A percentile compares a stretch with the other conserved stretches of the same genome.
Evolutionary conservation across 2,329 filamentous ascomycete genomes (phyloP).

Genomic region (Alternaria sp.): DNA sequence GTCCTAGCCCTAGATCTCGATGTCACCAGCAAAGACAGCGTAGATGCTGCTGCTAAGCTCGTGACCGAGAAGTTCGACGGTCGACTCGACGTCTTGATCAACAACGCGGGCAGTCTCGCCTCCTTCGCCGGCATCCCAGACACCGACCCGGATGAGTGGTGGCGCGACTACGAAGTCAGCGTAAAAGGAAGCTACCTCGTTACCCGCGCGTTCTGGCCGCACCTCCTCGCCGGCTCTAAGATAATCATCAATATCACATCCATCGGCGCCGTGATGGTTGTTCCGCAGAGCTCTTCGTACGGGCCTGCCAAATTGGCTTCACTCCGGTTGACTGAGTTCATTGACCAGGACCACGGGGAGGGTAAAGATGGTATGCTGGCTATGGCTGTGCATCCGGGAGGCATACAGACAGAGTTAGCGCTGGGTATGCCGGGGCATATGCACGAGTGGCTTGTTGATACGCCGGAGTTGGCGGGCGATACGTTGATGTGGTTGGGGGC

Average conservation of each 20-base stretch:
- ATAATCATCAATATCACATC: conserved; percentile 56
- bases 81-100: conserved; percentile 55
- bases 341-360: conserved; percentile 50
- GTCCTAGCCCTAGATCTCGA: conserved; percentile 55
- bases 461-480: conserved; percentile 34
- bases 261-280: conserved; percentile 45
- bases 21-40: conserved; percentile 49
- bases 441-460: conserved; percentile 23
- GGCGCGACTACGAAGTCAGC: conserved; percentile 57
- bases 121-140: conserved; percentile 38
- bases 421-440: conserved; percentile 11
- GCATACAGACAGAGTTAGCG: conserved; percentile 21
- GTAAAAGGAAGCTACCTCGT: conserved; percentile 56
- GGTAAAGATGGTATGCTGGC: conserved; percentile 24
- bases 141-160: conserved; percentile 49
- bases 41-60: conserved; percentile 44
- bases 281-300: conserved; percentile 45
- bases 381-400: conserved; percentile 34
- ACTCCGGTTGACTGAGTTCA: conserved; percentile 57
- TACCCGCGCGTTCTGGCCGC: conserved; percentile 53
- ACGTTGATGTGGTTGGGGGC: conserved; percentile 32
- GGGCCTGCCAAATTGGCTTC: conserved; percentile 58
- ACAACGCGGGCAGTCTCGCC: conserved; percentile 55
- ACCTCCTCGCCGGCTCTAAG: conserved; percentile 43
- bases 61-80: conserved; percentile 30